A percentile compares a stretch with the other conserved stretches of the same genome.
phyloP scores from a whole-genome alignment of 768 basidiomycete species.

The Macrolepiota dolichaula region DNA sequence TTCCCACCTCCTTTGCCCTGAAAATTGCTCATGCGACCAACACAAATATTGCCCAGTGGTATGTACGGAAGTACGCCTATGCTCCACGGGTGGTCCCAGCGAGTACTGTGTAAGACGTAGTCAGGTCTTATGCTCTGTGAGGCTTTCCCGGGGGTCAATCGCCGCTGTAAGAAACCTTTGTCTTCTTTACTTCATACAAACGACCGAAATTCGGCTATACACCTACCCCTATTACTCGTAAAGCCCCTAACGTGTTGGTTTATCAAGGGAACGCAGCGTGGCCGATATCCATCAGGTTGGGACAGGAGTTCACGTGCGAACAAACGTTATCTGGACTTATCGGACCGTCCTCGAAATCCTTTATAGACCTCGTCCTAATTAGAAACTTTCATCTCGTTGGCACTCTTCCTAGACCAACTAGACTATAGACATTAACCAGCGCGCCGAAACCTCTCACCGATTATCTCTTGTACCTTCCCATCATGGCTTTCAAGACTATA shows the following conservation, averaged over 20 bases:
- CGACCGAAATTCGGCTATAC: background rate
- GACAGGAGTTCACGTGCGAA: background rate
- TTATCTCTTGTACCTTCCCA: background rate
- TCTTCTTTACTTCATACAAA: too few relatives aligned
- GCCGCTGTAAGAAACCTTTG: too few relatives aligned
- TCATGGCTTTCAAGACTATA: constrained; percentile 43
- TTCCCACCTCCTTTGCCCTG: background rate
- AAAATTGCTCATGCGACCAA: too few relatives aligned
- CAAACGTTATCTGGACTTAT: constrained; percentile 2
- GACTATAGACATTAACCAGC: background rate
- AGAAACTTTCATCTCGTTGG: constrained; percentile 6
- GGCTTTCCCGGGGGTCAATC: too few relatives aligned
- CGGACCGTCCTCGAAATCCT: background rate
- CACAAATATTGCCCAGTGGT: too few relatives aligned
- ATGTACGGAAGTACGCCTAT: too few relatives aligned
- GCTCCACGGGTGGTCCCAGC: too few relatives aligned
- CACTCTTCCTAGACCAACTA: background rate
- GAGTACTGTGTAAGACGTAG: too few relatives aligned
- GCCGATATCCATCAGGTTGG: background rate
- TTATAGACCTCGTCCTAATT: background rate
- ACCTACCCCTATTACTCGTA: background rate
- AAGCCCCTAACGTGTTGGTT: background rate
- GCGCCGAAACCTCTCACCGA: background rate
- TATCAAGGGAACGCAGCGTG: background rate
- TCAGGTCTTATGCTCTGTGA: too few relatives aligned